A percentile compares a stretch with the other conserved stretches of the same genome.
phyloP scores from a whole-genome alignment of 2,329 filamentous ascomycete genomes.

The Penicillium aurantiogriseum region DNA sequence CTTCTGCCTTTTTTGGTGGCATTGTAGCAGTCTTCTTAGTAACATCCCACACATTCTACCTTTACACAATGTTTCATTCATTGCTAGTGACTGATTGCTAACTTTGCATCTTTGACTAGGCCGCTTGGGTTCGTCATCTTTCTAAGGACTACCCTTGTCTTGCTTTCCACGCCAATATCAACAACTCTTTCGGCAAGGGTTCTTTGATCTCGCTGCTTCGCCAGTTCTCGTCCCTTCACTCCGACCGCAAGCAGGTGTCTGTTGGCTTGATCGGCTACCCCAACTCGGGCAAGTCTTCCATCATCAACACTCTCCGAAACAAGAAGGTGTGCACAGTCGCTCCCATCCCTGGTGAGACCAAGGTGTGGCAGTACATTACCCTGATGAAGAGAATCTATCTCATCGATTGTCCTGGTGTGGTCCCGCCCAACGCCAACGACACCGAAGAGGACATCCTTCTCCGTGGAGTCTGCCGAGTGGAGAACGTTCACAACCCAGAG shows the following conservation, averaged over 20 bases:
- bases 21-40: slow-evolving; percentile 93
- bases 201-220: slow-evolving; percentile 86
- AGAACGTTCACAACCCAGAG: slow-evolving; percentile 94
- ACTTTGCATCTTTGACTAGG: slow-evolving; percentile 55
- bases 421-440: slow-evolving; percentile 82
- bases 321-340: slow-evolving; percentile 94
- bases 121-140: slow-evolving; percentile 83
- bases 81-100: slow-evolving; percentile 33
- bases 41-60: slow-evolving; percentile 80
- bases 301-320: slow-evolving; percentile 92
- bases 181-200: slow-evolving; percentile 94
- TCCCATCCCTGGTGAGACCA: slow-evolving; percentile 93
- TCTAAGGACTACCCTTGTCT: slow-evolving; percentile 92
- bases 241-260: slow-evolving; percentile 88
- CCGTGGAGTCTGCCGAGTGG: slow-evolving; percentile 86
- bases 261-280: slow-evolving; percentile 88
- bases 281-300: slow-evolving; percentile 92
- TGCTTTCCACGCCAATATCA: slow-evolving; percentile 91
- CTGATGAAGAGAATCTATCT: slow-evolving; percentile 92
- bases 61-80: slow-evolving; percentile 39
- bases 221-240: slow-evolving; percentile 88
- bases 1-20: slow-evolving; percentile 60
- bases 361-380: slow-evolving; percentile 97
- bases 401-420: slow-evolving; percentile 95
- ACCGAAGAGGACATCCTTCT: slow-evolving; percentile 84